phyloP scores from a whole-genome alignment of 139 green algal genomes.

The Chlamydomonas sp. region DNA sequence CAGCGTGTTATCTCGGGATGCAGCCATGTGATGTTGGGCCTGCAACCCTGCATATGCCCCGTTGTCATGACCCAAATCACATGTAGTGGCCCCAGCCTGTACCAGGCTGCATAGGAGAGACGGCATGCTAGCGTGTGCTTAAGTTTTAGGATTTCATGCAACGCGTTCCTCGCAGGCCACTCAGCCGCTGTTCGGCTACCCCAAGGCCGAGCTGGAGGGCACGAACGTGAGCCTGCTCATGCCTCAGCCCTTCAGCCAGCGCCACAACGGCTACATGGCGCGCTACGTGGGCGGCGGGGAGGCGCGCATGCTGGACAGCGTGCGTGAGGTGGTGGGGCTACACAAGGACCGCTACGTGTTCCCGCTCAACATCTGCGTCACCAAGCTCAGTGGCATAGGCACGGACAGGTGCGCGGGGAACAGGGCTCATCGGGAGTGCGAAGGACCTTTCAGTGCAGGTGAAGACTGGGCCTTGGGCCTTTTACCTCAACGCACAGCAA shows the following conservation, averaged over 20 bases:
- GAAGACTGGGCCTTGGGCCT: too few species aligned
- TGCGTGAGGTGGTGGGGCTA: conserved; percentile 50
- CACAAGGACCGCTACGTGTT: conserved; percentile 52
- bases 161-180: background rate
- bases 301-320: conserved; percentile 54
- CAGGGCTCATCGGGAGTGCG: background rate
- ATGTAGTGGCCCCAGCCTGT: too few species aligned
- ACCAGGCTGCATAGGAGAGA: too few species aligned
- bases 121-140: background rate
- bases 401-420: background rate
- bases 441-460: too few species aligned
- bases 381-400: conserved; percentile 37
- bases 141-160: background rate
- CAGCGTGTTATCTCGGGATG: too few species aligned
- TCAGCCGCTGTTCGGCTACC: conserved; percentile 26
- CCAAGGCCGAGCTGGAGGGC: conserved; percentile 33
- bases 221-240: conserved; percentile 36
- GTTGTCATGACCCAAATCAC: too few species aligned
- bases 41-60: background rate
- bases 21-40: too few species aligned
- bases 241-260: conserved; percentile 31
- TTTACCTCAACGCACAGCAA: too few species aligned
- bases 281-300: conserved; percentile 41
- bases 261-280: conserved; percentile 29
- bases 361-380: conserved; percentile 36